Evolutionary conservation across 2,329 filamentous ascomycete genomes (phyloP), one percentile per base, ranked within the genome.

Genomic region (Calonectria naviculata): DNA sequence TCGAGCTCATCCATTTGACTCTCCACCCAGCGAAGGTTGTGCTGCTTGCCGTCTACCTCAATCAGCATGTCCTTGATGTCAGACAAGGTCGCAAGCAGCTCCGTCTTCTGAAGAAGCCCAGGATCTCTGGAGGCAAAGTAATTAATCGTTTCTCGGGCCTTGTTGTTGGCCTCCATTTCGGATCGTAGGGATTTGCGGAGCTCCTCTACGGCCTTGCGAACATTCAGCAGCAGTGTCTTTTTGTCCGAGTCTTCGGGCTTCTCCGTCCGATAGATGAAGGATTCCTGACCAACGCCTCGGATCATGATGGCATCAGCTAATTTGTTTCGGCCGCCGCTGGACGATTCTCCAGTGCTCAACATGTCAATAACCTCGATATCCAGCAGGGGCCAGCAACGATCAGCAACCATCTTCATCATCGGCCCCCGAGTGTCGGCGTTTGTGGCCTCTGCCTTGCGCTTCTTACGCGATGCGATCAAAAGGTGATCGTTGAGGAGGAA

Each of bases 21-120:
- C 81, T 99, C 97, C 0, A 99, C 95, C 95, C 95, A 98, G 65
- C 96, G 93, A 56, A 99, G 89, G 80, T 97, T 98, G 81, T 98
- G 95, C 82, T 98, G 95, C 79, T 97, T 97, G 60, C 97, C 97
- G 78, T 98, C 97, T 17, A 98, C 94, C 78, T 99, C 97, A 75
- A 99, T 95, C 67, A 98, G 90, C 85, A 98, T 93, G 81, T 97
- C 94, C 80, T 95, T 95, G 77, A 93, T 91, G 73, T 92, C 91
- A 2, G 94, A 95, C 12, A 95, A 84, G 9, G 91, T 93, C 79
- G 97, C 94, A 17, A 97, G 88, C 3, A 97, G 85, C 70, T 96
- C 94, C 0, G 93, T 91, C 82, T 95, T 95, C 79, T 94, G 93
- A 47, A 95, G 86, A 28, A 95, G 87, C 1, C 92, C 91, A 1